Base-by-base conservation (phyloP, 331 rosid species). In the Rosa hybrid region DNA sequence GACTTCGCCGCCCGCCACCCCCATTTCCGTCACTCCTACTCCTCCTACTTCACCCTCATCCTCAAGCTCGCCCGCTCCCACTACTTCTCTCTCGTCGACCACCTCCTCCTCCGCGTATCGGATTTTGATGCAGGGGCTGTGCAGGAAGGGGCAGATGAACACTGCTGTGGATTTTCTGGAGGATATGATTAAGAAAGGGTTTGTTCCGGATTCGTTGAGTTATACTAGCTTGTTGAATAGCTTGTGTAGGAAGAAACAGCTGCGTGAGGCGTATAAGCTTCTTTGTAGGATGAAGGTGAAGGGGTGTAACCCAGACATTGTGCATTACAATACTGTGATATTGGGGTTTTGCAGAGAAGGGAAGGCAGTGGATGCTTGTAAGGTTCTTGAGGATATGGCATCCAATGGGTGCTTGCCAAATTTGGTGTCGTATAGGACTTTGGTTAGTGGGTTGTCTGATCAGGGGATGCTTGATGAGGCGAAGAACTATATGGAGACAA, bases 221-320 rank as follows among this genome's bases (percentile, higher is more conserved):
- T 92, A 92, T 65, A 88, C 97, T 20, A 89, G 94, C 18, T 82
- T 92, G 87, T 84, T 95, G 90, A 95, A 95, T 81, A 93, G 98
- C 80, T 84, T 92, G 90, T 91, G 97, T 78, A 88, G 99, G 89
- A 95, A 95, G 87, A 92, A 91, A 86, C 82, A 90, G 82, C 93
- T 95, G 0, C 85, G 89, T 44, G 99, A 95, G 81, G 98, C 96
- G 20, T 95, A 92, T 77, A 95, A 91, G 89, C 94, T 95, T 80
- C 98, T 91, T 8, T 91, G 99, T 77, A 87, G 99, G 86, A 95
- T 95, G 98, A 95, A 93, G 82, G 94, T 95, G 17, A 95, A 89
- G 68, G 99, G 99, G 12, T 95, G 98, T 68, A 95, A 95, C 78
- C 98, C 97, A 4, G 97, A 93, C 30, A 86, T 92, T 17, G 91